Evolutionary conservation across 2,329 filamentous ascomycete species (phyloP), one percentile per base, ranked within the genome.

Genomic region (Colletotrichum australisinense): DNA sequence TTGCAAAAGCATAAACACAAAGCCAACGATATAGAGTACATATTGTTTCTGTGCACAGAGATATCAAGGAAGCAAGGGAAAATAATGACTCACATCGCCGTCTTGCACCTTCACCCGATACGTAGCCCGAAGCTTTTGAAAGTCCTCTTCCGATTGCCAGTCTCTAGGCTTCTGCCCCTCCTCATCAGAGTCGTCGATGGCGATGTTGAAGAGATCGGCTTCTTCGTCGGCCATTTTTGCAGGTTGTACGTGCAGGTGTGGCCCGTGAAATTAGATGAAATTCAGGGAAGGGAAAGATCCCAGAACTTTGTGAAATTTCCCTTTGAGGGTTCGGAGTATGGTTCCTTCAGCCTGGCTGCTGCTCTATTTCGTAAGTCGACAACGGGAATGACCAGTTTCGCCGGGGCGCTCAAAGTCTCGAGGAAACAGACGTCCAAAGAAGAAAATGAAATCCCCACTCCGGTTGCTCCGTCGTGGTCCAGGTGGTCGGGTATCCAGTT

Each of bases 21-120:
- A 49, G 19, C 42, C 42, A 22, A 49, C 19, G 19, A 22, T 4
- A 49, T 49, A 35, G 3, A 9, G n/a, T 28, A 42, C 38, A 8
- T 24, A 8, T 7, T 22, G 35, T 60, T 24, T 19, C 6, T 16
- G 11, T 24, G 4, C 9, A 30, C 26, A 49, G 11, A 16, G n/a
- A 49, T 63, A 46, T 66, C n/a, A 59, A 69, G 19, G 38, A 58
- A 42, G 26, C 32, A n/a, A 22, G 52, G 16, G 4, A 19, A 6
- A 6, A 42, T 22, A 19, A n/a, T 62, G 22, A 78, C 83, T 74
- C 77, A 89, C 89, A 76, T 90, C 81, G 71, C 89, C 89, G 73
- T 90, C 88, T 77, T 90, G 88, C 49, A 89, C 77, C 75, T 88
- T 89, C 26, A 82, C 82, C 19, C 75, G 76, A 71, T 90, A 91